These are phyloP conservation scores for Fusarium sp. DNA, from an alignment of 2,329 filamentous ascomycete species.

Conservation along the genomic window DNA sequence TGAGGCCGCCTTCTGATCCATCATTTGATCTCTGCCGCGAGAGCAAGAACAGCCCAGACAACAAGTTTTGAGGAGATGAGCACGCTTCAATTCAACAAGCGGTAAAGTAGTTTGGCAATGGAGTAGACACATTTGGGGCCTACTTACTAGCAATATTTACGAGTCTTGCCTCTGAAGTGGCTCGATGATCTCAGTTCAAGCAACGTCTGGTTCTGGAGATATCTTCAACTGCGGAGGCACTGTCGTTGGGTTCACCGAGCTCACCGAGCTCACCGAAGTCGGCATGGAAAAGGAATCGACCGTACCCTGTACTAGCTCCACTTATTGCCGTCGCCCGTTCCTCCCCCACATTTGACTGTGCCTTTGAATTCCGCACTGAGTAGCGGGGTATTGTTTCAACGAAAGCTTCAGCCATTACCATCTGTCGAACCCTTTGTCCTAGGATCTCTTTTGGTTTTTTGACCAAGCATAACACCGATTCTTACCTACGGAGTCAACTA, in stretches of 20 bases:
- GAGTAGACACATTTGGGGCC: too few species aligned
- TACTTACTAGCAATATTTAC: too few species aligned
- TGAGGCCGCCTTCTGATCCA: too few species aligned
- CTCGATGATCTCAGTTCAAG: too few species aligned
- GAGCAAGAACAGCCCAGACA: too few species aligned
- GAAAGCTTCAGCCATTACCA: conserved; percentile 10
- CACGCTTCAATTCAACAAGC: too few species aligned
- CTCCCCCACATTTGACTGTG: conserved; percentile 17
- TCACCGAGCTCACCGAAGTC: not conserved
- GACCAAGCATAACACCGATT: not conserved
- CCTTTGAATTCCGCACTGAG: conserved; percentile 14
- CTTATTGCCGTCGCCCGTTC: not conserved
- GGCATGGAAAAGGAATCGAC: not conserved
- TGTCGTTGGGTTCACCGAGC: not conserved
- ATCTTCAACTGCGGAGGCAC: too few species aligned
- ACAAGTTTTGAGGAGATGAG: too few species aligned
- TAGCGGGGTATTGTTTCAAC: conserved; percentile 40
- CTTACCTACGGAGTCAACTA: not conserved
- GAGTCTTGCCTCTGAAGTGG: too few species aligned
- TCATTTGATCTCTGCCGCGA: too few species aligned
- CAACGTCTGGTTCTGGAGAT: too few species aligned
- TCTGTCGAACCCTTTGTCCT: not conserved
- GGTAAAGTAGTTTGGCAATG: too few species aligned
- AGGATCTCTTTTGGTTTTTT: not conserved
- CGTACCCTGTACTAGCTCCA: conserved; percentile 9